Conservation (phyloP, 768 basidiomycete genomes). For the Termitomyces sp. region DNA sequence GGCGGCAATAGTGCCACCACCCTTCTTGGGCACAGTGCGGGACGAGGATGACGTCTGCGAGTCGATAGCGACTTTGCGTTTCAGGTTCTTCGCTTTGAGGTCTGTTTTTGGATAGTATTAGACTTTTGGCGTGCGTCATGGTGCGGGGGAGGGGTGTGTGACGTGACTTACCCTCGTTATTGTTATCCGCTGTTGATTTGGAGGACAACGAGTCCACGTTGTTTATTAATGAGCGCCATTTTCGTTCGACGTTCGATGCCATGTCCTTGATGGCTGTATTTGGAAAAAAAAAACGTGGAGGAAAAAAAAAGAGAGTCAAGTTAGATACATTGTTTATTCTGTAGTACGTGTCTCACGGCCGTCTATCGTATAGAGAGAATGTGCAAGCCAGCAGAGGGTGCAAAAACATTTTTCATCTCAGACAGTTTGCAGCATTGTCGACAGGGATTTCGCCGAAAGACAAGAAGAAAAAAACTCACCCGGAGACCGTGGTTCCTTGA, state of each 20-base stretch:
- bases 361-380: slow-evolving; percentile 22
- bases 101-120: too few relatives aligned
- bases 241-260: slow-evolving; percentile 82
- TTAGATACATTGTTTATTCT: slow-evolving; percentile 71
- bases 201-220: slow-evolving; percentile 29
- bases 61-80: slow-evolving; percentile 65
- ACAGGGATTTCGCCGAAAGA: not conserved
- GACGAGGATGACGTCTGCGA: slow-evolving; percentile 20
- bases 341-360: slow-evolving; percentile 34
- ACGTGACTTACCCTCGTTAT: slow-evolving; percentile 72
- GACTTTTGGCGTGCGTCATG: too few relatives aligned
- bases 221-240: slow-evolving; percentile 67
- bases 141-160: too few relatives aligned
- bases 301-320: slow-evolving; percentile 37
- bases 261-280: slow-evolving; percentile 88
- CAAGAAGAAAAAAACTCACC: slow-evolving; percentile 56
- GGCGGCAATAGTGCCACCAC: slow-evolving; percentile 19
- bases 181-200: slow-evolving; percentile 45
- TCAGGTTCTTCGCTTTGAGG: slow-evolving; percentile 49
- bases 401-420: slow-evolving; percentile 12
- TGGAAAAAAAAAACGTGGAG: slow-evolving; percentile 29
- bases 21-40: too few relatives aligned
- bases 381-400: not conserved
- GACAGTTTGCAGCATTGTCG: slow-evolving; percentile 5
- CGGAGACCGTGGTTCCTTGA: slow-evolving; percentile 69